Evolutionary conservation across 2,329 filamentous ascomycete genomes (phyloP), one percentile per base, ranked within the genome.

Genomic region (Reticulascus tulasneorum): DNA sequence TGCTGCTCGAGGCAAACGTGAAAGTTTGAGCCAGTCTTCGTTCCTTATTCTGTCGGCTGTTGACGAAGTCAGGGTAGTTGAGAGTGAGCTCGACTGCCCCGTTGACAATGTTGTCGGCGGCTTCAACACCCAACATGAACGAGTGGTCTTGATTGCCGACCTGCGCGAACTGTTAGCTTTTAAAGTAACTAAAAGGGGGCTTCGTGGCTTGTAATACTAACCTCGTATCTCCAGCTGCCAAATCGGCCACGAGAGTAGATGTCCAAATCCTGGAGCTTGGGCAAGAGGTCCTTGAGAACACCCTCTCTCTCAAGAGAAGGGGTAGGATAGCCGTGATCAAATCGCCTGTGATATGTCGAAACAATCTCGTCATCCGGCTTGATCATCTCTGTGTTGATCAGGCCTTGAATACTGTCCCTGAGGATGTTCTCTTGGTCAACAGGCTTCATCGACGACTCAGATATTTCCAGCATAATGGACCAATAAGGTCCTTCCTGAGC

Each of bases 381-480:
- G 67, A 98, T 82, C 88, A 98, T 94, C 50, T 94, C 85, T 13
- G 93, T 98, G 79, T 96, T 97, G 75, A 98, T 77, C 33, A 97
- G 84, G 56, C 93, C 93, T 70, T 94, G 86, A 62, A 98, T 97
- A 56, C 80, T 93, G 58, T 98, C 90, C 63, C 77, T 79, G 54
- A 98, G 75, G 46, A 98, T 68, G 63, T 84, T 95, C 53, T 81
- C 79, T 53, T 85, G 72, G 64, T 97, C 82, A 21, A 97, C 90
- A 24, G 89, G 87, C 79, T 98, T 98, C 83, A 94, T 80, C 56
- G 78, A 79, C 21, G 91, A 97, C 69, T 98, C 87, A 21, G 93
- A 97, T 44, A 98, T 85, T 69, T 98, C 93, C 52, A 98, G 72
- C 93, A 98, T 98, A 74, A 98, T 94, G 47, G 91, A 97, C 93